Conservation (phyloP, 169 alveolate species). For the Perkinsus chesapeaki region DNA sequence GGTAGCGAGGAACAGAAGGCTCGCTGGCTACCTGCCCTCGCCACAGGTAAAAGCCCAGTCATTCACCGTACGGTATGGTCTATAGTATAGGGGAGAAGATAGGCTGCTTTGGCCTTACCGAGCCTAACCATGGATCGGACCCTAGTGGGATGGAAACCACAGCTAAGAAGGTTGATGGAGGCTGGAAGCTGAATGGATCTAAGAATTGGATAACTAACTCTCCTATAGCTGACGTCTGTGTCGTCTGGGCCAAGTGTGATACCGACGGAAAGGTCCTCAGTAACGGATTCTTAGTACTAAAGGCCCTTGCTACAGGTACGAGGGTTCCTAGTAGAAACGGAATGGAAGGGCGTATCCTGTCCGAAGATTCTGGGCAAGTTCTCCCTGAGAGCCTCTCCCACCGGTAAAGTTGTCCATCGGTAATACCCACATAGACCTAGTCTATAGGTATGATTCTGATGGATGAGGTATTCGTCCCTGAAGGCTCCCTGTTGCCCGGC, state of each 20-base stretch:
- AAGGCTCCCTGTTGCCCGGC: constrained; percentile 37
- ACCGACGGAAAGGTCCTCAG: constrained; percentile 16
- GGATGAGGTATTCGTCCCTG: constrained; percentile 69
- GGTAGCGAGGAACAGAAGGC: constrained; percentile 55
- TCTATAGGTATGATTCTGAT: constrained; percentile 58
- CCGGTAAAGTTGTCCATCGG: constrained; percentile 9
- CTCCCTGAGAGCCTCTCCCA: constrained; percentile 61
- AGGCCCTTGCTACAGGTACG: constrained; percentile 35
- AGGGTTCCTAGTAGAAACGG: constrained; percentile 59
- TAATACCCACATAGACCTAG: neutral
- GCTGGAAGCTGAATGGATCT: constrained; percentile 56
- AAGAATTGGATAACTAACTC: constrained; percentile 73
- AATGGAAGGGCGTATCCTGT: constrained; percentile 53
- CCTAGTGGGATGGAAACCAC: constrained; percentile 66
- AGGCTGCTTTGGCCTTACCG: constrained; percentile 71
- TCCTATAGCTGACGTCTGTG: constrained; percentile 67
- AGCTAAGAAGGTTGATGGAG: constrained; percentile 53
- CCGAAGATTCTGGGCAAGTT: constrained; percentile 65
- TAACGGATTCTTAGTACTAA: neutral
- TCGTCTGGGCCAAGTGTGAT: constrained; percentile 56
- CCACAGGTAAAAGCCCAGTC: neutral
- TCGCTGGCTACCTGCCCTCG: constrained; percentile 47
- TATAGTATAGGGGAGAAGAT: constrained; percentile 57
- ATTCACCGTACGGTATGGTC: neutral
- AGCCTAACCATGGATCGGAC: constrained; percentile 72